Base-by-base conservation (phyloP, 2,329 filamentous ascomycete genomes). In the Xylaria polymorpha region DNA sequence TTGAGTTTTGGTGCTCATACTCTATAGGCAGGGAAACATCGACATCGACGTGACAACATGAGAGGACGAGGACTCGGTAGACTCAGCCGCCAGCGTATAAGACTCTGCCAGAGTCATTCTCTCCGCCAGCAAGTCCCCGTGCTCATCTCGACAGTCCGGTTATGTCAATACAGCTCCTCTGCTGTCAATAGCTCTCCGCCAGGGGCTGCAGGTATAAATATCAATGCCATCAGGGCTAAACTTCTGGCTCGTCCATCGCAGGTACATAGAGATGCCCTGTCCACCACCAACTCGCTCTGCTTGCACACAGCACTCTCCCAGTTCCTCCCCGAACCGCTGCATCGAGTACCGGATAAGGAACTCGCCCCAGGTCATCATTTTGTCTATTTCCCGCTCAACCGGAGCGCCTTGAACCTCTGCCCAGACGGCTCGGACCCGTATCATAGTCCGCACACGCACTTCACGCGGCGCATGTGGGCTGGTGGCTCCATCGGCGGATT, bases 381-480 rank as follows among this genome's bases (percentile, higher is more conserved):
- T 43, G 89, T 95, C 72, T 97, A 97, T 83, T 98, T 97, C 81
- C 93, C 94, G 68, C 87, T 92, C 12, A 87, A 89, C 71, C 83
- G 91, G 20, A 84, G 87, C 0, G 82, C 88, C 15, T 87, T 86
- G 8, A 74, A 84, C 41, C 87, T 98, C 51, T 86, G 94, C 20
- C 84, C 89, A 1, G 96, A 99, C 81, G 95, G 96, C 66, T 97
- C 94, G 0, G 95, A 98, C 78, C 84, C 88, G 4, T 84, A 91
- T 62, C 94, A 97, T 77, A 90, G 85, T 29, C 95, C 95, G 0
- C 93, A 78, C 4, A 89, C 90, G 0, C 46, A 64, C n/a, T 97
- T 92, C 78, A 85, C 85, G 60, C 87, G 92, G 25, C 90, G 96
- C 20, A 89, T 99, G 83, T 99, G 96, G 96, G 93, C 93, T 15